Percentiles rank a stretch among this genome's conserved stretches.
phyloP scores from a whole-genome alignment of 345 rosid genomes.

The Arabidopsis arenosa region DNA sequence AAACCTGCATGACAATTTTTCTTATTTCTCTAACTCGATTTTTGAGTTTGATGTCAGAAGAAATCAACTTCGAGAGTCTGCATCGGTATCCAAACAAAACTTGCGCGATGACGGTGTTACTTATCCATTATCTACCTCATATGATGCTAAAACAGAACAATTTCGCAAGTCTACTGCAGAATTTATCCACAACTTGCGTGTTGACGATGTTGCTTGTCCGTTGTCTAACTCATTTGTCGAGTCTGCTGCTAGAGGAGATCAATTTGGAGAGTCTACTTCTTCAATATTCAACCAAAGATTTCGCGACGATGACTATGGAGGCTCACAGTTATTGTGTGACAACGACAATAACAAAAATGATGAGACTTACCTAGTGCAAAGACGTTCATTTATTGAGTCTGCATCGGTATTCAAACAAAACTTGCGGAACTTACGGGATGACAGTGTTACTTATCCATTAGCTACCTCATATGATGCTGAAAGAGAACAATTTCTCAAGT shows the following conservation, averaged over 20 bases:
- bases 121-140: neutral
- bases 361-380: slow-evolving; percentile 46
- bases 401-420: no score
- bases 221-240: slow-evolving; percentile 49
- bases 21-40: no score
- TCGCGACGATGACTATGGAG: slow-evolving; percentile 41
- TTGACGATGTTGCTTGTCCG: no score
- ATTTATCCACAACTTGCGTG: no score
- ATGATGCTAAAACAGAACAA: no score
- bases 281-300: slow-evolving; percentile 56
- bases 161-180: no score
- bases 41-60: neutral
- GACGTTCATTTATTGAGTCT: slow-evolving; percentile 38
- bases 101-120: slow-evolving; percentile 24
- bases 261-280: slow-evolving; percentile 48
- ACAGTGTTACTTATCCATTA: no score
- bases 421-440: no score
- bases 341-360: slow-evolving; percentile 52
- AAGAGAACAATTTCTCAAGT: slow-evolving; percentile 46
- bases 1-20: no score
- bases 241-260: slow-evolving; percentile 51
- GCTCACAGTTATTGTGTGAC: slow-evolving; percentile 55
- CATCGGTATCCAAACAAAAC: slow-evolving; percentile 58
- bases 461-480: no score
- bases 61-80: slow-evolving; percentile 49